These are phyloP conservation scores for Euclidium syriacum DNA, from an alignment of 345 rosid genomes.

Conservation along the genomic window DNA sequence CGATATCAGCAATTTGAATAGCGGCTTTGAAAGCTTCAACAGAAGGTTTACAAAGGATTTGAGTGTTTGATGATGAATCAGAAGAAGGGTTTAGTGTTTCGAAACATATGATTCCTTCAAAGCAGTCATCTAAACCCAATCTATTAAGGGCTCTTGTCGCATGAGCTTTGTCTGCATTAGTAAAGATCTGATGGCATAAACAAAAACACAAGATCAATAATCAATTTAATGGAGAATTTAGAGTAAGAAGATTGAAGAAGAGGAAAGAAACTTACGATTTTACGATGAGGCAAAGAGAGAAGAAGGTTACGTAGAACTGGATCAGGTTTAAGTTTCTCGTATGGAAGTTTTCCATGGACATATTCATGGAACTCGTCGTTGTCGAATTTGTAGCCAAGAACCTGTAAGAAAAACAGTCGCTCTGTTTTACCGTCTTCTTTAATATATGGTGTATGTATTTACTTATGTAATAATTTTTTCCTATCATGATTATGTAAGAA, in stretches of 20 bases:
- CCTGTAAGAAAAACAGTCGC: constrained; percentile 39
- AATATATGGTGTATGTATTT: too few species aligned
- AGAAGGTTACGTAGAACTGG: constrained; percentile 67
- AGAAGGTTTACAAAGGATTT: constrained; percentile 63
- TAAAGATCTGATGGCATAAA: constrained; percentile 48
- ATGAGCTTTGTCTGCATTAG: constrained; percentile 67
- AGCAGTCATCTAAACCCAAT: constrained; percentile 70
- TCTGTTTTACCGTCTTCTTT: too few species aligned
- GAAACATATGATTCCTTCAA: constrained; percentile 74
- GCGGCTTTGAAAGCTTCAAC: constrained; percentile 66
- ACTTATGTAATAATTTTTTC: too few species aligned
- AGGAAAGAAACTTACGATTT: constrained; percentile 50
- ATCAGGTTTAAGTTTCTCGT: constrained; percentile 69
- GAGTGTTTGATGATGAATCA: constrained; percentile 10
- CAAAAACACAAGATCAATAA: background rate
- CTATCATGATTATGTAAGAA: too few species aligned
- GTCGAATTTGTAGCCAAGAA: constrained; percentile 75
- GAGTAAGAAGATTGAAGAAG: background rate
- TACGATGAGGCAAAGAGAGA: constrained; percentile 73
- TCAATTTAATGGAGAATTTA: background rate
- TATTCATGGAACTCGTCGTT: constrained; percentile 77
- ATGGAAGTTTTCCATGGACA: constrained; percentile 80
- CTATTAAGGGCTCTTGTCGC: constrained; percentile 42
- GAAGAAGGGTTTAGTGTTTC: constrained; percentile 64
- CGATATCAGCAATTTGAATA: constrained; percentile 43